Evolutionary conservation across 768 basidiomycete species (phyloP).

Genomic region (Arthromyces matolae): DNA sequence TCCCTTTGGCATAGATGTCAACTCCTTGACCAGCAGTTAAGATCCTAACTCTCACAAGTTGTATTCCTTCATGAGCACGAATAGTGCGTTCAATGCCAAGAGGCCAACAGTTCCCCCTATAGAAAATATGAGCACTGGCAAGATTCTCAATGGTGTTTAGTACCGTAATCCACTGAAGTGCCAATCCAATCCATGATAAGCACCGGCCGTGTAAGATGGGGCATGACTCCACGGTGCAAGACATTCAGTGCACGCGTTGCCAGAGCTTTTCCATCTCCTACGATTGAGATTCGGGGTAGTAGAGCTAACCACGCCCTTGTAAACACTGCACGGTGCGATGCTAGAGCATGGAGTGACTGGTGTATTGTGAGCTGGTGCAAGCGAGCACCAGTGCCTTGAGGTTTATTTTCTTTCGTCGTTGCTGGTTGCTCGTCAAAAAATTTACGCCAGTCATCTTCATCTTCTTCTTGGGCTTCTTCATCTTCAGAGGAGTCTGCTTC

Average conservation of each 20-base stretch:
- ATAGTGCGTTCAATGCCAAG: constrained; percentile 87
- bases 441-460: constrained; percentile 73
- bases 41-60: constrained; percentile 65
- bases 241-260: constrained; percentile 64
- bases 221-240: constrained; percentile 81
- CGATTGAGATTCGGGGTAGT: constrained; percentile 52
- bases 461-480: constrained; percentile 29
- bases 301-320: constrained; percentile 77
- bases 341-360: constrained; percentile 71
- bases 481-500: constrained; percentile 34
- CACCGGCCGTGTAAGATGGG: constrained; percentile 73
- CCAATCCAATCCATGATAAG: constrained; percentile 92
- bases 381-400: constrained; percentile 40
- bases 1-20: constrained; percentile 50
- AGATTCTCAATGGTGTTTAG: too few relatives aligned
- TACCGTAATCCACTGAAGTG: constrained; percentile 78
- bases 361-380: constrained; percentile 67
- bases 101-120: constrained; percentile 82
- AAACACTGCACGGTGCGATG: constrained; percentile 78
- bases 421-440: constrained; percentile 71
- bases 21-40: too few relatives aligned
- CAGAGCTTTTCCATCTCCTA: constrained; percentile 36
- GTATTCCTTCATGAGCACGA: constrained; percentile 86
- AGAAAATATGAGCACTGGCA: not conserved
- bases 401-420: constrained; percentile 27